Evolutionary conservation across 345 rosid species (phyloP), one percentile per base, ranked within the genome.

Genomic region (Sonneratia caseolaris): DNA sequence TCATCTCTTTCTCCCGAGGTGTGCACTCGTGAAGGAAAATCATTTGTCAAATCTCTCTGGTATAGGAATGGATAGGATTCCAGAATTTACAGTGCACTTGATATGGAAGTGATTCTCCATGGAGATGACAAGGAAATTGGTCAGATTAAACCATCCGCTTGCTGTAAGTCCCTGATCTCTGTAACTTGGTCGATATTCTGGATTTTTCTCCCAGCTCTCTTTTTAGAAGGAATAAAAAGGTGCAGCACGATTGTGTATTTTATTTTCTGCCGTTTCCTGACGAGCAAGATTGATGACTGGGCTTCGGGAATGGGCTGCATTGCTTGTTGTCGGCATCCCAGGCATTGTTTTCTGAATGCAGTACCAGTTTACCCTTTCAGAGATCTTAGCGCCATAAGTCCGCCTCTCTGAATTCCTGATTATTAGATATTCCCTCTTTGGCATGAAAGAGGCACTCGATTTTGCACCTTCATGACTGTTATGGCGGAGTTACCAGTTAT

Each of bases 341-440:
- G 59, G 19, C n/a, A 53, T 53, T 19, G 59, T 53, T 18, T 53
- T 27, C 32, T 27, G 32, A 27, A 27, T 53, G 51, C 59, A 18
- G 64, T 32, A 57, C 35, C 14, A 2, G 12, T 57, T 22, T 21
- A 55, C 35, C 64, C 32, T 57, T 57, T 53, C n/a, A 53, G 7
- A 19, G 64, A 59, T 6, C 64, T 59, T n/a, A 59, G 22, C 1
- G 22, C 64, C 36, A 59, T 59, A 35, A 22, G 22, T 12, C 59
- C 18, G 59, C 14, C 19, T n/a, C 37, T 38, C n/a, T 37, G 43
- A 45, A 62, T 67, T 82, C 75, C 88, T 91, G 97, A 89, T 87
- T 71, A 91, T 94, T 53, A 87, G 97, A 8, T 94, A 94, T 76
- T 91, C 96, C 18, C 90, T 94, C 88, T 94, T 94, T 79, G 99